Percentiles rank a stretch among this genome's conserved stretches.
Conservation (phyloP, 495 filamentous ascomycete genomes). For the Penicillium turbatum region DNA sequence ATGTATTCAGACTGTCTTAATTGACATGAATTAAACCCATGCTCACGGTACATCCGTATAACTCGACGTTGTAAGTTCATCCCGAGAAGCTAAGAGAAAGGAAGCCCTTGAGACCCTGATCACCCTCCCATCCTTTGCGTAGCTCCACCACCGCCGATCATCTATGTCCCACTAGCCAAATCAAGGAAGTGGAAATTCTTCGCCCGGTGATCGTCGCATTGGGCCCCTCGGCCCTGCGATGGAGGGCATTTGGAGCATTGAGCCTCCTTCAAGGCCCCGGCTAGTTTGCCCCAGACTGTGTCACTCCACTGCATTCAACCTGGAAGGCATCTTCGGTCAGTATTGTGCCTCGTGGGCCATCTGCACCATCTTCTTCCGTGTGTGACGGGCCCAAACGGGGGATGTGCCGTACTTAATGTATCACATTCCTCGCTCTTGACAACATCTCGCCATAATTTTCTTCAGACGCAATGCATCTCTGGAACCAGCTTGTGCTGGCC, state of each 20-base stretch:
- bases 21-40: too few species aligned
- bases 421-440: neutral
- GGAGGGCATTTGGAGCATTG: too few species aligned
- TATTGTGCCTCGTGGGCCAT: neutral
- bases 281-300: too few species aligned
- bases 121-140: slow-evolving; percentile 1
- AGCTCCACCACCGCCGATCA: slow-evolving; percentile 22
- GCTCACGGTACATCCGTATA: neutral
- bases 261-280: too few species aligned
- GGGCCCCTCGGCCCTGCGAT: too few species aligned
- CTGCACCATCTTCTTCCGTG: neutral
- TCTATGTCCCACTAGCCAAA: slow-evolving; percentile 7
- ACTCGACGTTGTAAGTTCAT: neutral
- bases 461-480: slow-evolving; percentile 17
- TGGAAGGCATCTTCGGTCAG: too few species aligned
- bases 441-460: neutral
- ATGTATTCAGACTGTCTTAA: too few species aligned
- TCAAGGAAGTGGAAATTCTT: too few species aligned
- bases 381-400: too few species aligned
- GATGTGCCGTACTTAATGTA: neutral
- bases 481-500: slow-evolving; percentile 13
- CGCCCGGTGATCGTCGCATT: neutral
- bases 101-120: slow-evolving; percentile 8
- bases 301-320: too few species aligned
- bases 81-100: neutral